Evolutionary conservation across 495 filamentous ascomycete genomes (phyloP), one percentile per base, ranked within the genome.

Genomic region (Penicillium cosmopolitanum): DNA sequence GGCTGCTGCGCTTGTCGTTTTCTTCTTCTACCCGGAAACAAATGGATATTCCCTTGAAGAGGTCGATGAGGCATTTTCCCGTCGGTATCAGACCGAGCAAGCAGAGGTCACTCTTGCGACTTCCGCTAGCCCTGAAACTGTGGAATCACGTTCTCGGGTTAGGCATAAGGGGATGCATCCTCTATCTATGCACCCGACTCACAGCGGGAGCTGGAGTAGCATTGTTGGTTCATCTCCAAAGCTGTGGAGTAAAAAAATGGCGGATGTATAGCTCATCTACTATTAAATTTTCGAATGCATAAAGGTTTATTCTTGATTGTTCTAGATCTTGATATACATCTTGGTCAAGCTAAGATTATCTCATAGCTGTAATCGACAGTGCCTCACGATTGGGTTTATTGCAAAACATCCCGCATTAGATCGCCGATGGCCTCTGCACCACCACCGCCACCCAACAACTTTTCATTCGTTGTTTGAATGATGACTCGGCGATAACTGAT

Each of bases 21-120:
- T 72, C 28, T 55, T 76, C n/a, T 74, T 71, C 31, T 85, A 80
- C 61, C 82, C 82, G 0, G 82, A 85, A 63, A 85, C 83, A 9
- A 78, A 67, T 60, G 80, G 77, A 7, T 76, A 74, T 64, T 80
- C 80, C 1, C 72, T 86, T 9, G 83, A 86, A 61, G 75, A 82
- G 57, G 80, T 84, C 7, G 80, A 82, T 40, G 72, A 76, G 15
- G 71, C 81, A 11, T 82, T 83, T 47, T 66, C 58, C 0, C 64
- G 71, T 21, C 36, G 53, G 16, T 15, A 38, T 40, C 15, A 55
- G 38, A 40, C 66, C 28, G 25, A 58, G 63, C 42, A 43, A 50
- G 44, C 34, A 18, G 63, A 65, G 31, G n/a, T 48, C 19, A 38
- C 34, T 12, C 8, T 13, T 48, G n/a, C n/a, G 3, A 42, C 16